These are phyloP conservation scores for Mimosa bimucronata DNA, from an alignment of 306 rosid genomes.

Conservation along the genomic window DNA sequence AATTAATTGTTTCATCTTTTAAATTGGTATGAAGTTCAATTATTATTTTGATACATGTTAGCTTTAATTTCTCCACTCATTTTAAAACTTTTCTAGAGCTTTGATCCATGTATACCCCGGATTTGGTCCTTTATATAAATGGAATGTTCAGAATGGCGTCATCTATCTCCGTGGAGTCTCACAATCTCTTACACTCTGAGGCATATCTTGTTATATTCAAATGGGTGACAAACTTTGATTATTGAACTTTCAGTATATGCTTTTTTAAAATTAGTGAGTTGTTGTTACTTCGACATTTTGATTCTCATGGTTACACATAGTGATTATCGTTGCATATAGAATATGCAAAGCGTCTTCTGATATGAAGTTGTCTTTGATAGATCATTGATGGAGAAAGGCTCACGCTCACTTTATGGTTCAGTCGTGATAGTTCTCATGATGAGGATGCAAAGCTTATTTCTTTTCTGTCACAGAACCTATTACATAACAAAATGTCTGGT, in stretches of 20 bases:
- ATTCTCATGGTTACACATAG: conserved; percentile 3
- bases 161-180: background rate
- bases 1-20: background rate
- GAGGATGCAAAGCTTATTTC: conserved; percentile 84
- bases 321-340: conserved; percentile 11
- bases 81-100: conserved; percentile 2
- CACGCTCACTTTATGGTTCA: conserved; percentile 91
- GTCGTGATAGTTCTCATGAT: conserved; percentile 78
- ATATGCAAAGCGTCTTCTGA: conserved; percentile 36
- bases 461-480: conserved; percentile 59
- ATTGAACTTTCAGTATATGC: background rate
- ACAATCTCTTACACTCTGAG: background rate
- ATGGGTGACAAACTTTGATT: background rate
- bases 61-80: background rate
- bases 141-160: conserved; percentile 12
- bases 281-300: background rate
- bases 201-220: conserved; percentile 23
- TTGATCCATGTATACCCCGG: background rate
- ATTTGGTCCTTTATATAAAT: conserved; percentile 23
- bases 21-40: background rate
- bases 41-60: background rate
- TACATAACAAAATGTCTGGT: conserved; percentile 43
- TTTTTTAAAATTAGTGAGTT: background rate
- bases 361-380: conserved; percentile 54
- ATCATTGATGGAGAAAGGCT: conserved; percentile 87